Evolutionary conservation across 345 rosid species (phyloP).

Genomic region (Conringia planisiliqua): DNA sequence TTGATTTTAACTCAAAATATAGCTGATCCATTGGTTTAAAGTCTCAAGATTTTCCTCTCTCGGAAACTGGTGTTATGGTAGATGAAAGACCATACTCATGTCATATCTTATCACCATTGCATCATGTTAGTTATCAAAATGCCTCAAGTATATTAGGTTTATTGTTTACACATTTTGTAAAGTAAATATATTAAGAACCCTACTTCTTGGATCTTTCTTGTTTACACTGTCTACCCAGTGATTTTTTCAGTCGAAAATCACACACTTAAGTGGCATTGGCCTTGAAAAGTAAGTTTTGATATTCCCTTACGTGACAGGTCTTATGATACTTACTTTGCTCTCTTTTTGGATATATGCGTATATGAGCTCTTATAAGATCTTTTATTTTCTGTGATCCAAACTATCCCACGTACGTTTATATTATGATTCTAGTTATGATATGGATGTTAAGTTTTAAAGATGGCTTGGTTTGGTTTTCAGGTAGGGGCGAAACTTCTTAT

Average conservation of each 20-base stretch:
- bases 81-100: slow-evolving; percentile 27
- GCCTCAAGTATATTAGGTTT: neutral
- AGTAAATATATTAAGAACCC: slow-evolving; percentile 23
- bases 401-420: neutral
- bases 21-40: slow-evolving; percentile 1
- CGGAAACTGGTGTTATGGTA: slow-evolving; percentile 26
- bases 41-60: slow-evolving; percentile 26
- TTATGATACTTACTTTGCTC: slow-evolving; percentile 7
- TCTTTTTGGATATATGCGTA: slow-evolving; percentile 1
- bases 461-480: slow-evolving; percentile 20
- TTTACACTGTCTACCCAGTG: neutral
- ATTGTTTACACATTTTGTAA: slow-evolving; percentile 15
- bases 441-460: slow-evolving; percentile 16
- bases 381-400: neutral
- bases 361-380: slow-evolving; percentile 16
- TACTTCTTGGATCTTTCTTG: slow-evolving; percentile 14
- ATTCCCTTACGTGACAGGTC: slow-evolving; percentile 12
- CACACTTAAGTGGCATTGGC: neutral
- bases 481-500: slow-evolving; percentile 34
- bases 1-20: slow-evolving; percentile 19
- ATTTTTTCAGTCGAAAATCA: neutral
- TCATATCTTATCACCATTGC: slow-evolving; percentile 16
- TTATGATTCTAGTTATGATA: slow-evolving; percentile 6
- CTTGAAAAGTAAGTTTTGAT: slow-evolving; percentile 1
- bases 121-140: slow-evolving; percentile 25